Evolutionary conservation across 2,329 filamentous ascomycete genomes (phyloP).

Genomic region (Emericellopsis atlantica): DNA sequence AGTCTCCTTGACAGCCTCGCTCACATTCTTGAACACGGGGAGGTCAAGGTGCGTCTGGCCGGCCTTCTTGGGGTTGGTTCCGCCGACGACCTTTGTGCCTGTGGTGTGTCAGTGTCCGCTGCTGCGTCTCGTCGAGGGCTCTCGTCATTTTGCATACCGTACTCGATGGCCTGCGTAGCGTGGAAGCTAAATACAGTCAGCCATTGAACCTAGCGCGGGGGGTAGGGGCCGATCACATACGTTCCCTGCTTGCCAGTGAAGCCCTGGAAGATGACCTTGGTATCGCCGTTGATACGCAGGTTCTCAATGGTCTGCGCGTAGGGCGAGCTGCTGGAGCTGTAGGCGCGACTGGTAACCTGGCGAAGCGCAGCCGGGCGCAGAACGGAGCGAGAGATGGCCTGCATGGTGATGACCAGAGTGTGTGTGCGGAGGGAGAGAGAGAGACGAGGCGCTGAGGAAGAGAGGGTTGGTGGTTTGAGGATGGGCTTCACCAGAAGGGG

Average conservation of each 20-base stretch:
- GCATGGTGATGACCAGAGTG: constrained; percentile 46
- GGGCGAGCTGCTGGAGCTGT: constrained; percentile 55
- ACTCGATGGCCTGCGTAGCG: constrained; percentile 94
- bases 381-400: constrained; percentile 63
- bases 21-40: constrained; percentile 85
- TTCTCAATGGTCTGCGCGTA: constrained; percentile 69
- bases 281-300: constrained; percentile 84
- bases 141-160: constrained; percentile 50
- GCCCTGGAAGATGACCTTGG: constrained; percentile 92
- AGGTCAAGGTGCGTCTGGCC: constrained; percentile 78
- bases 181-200: constrained; percentile 61
- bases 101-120: constrained; percentile 5
- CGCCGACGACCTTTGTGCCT: constrained; percentile 96
- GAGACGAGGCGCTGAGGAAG: constrained; percentile 2
- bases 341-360: constrained; percentile 54
- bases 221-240: constrained; percentile 35
- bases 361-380: constrained; percentile 57
- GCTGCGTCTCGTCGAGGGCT: not conserved
- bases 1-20: constrained; percentile 79
- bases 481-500: constrained; percentile 1
- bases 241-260: constrained; percentile 97
- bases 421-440: not conserved
- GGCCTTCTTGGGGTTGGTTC: constrained; percentile 98
- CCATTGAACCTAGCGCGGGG: not conserved
- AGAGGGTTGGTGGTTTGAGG: constrained; percentile 5